These are phyloP conservation scores for Pseudognaphalium luteoalbum DNA, from an alignment of 129 eudicot genomes.

Conservation along the genomic window DNA sequence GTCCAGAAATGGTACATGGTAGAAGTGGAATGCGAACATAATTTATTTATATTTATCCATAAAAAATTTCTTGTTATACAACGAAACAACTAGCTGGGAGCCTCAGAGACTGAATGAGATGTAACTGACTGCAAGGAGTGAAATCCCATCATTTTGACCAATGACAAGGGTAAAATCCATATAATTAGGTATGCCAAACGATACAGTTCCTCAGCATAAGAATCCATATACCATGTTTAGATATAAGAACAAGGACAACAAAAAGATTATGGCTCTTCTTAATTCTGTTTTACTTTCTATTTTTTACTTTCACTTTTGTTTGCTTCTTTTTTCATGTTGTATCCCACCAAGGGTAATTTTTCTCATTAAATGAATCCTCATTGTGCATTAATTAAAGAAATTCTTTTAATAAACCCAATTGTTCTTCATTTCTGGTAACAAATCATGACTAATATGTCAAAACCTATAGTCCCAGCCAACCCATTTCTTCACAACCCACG, in stretches of 20 bases:
- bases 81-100: not conserved
- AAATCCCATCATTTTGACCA: conserved; percentile 5
- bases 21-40: no score
- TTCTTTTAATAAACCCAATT: not conserved
- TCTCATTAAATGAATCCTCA: not conserved
- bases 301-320: not conserved
- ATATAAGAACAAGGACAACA: no score
- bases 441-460: not conserved
- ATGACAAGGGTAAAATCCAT: not conserved
- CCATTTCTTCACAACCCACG: not conserved
- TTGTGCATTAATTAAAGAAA: not conserved
- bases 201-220: no score
- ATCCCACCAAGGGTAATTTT: not conserved
- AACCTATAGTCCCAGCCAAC: not conserved
- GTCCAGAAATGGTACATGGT: no score
- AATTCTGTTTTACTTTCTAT: not conserved
- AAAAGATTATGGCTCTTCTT: no score
- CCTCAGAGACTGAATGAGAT: not conserved
- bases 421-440: not conserved
- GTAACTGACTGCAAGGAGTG: conserved; percentile 7
- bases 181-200: no score
- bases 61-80: not conserved
- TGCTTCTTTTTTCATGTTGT: not conserved
- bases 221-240: not conserved
- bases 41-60: no score